Evolutionary conservation across 2,329 filamentous ascomycete genomes (phyloP).

Genomic region (Leptoxyphium fumago): DNA sequence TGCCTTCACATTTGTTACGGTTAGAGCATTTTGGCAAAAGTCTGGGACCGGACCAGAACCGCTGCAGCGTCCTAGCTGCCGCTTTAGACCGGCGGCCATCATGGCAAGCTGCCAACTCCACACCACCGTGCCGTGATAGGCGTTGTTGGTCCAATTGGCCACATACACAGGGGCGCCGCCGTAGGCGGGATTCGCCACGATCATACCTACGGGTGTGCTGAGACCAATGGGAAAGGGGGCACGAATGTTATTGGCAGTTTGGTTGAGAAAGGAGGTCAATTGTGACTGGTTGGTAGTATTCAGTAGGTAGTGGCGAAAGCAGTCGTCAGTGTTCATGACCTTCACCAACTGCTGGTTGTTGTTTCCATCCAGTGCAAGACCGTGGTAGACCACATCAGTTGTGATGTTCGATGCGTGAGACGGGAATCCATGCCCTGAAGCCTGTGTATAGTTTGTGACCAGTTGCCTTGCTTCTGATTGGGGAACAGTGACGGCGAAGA

Average conservation of each 20-base stretch:
- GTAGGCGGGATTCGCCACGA: constrained; percentile 49
- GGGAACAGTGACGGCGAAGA: constrained; percentile 39
- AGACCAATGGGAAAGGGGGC: constrained; percentile 45
- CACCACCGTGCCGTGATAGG: constrained; percentile 50
- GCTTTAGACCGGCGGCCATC: constrained; percentile 46
- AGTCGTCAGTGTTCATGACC: constrained; percentile 50
- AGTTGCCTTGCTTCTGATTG: constrained; percentile 29
- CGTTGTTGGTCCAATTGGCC: constrained; percentile 39
- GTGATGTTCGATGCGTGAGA: constrained; percentile 29
- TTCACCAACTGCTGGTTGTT: constrained; percentile 35
- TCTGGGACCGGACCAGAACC: constrained; percentile 19
- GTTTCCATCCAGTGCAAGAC: constrained; percentile 40
- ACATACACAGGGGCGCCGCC: constrained; percentile 33
- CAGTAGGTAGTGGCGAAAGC: constrained; percentile 48
- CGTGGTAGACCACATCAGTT: constrained; percentile 38
- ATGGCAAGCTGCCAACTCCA: constrained; percentile 52
- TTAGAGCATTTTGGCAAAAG: constrained; percentile 34
- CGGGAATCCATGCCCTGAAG: constrained; percentile 26
- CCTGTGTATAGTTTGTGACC: constrained; percentile 34
- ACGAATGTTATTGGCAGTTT: constrained; percentile 43
- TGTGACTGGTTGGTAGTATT: constrained; percentile 41
- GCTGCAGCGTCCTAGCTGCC: constrained; percentile 41
- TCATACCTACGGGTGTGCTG: constrained; percentile 39
- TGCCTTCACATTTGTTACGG: constrained; percentile 26
- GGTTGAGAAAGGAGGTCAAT: constrained; percentile 41